Evolutionary conservation across 1,284 basidiomycete genomes (phyloP).

Genomic region (Mycena citricolor): DNA sequence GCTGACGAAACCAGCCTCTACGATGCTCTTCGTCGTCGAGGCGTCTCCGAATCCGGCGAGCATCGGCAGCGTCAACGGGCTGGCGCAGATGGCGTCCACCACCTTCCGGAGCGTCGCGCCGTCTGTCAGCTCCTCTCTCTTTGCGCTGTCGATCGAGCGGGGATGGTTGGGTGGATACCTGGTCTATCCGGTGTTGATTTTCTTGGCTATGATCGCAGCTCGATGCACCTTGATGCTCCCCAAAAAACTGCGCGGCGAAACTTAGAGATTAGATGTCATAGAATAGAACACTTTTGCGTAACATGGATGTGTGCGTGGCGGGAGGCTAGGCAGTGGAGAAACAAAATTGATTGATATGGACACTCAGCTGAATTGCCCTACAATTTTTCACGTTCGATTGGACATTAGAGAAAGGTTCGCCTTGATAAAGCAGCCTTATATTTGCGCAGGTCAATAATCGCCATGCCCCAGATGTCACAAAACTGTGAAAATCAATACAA

Average conservation of each 20-base stretch:
- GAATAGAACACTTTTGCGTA: no score
- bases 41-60: conserved; percentile 18
- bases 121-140: conserved; percentile 14
- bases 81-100: conserved; percentile 23
- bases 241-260: conserved; percentile 6
- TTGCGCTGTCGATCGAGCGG: conserved; percentile 17
- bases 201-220: conserved; percentile 5
- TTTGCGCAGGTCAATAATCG: no score
- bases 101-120: conserved; percentile 8
- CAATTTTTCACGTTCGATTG: no score
- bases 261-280: no score
- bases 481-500: no score
- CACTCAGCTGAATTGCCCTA: no score
- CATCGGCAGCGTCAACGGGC: conserved; percentile 24
- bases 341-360: no score
- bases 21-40: conserved; percentile 15
- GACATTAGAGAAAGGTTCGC: no score
- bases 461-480: no score
- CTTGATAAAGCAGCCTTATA: no score
- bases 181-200: conserved; percentile 12
- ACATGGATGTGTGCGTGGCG: no score
- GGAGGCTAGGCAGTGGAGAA: no score
- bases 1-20: neutral
- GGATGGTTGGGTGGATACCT: conserved; percentile 17
- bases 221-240: conserved; percentile 11